Conservation (phyloP, 441 rosid genomes). For the Raphanus hybrid region DNA sequence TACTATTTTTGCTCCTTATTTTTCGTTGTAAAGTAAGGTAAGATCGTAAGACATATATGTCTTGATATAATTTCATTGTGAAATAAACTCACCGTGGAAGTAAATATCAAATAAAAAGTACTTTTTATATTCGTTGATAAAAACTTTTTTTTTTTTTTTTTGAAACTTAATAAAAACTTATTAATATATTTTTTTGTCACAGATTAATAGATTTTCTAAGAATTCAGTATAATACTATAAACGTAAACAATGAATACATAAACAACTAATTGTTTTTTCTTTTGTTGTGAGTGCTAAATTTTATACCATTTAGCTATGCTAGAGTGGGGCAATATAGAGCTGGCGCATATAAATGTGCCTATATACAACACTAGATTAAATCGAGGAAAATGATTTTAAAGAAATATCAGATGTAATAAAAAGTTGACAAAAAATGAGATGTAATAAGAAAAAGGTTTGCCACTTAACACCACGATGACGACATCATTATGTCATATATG, state of each 20-base stretch:
- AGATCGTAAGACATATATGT: slow-evolving; percentile 6
- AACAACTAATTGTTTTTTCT: neutral
- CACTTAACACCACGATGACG: slow-evolving; percentile 32
- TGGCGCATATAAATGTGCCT: slow-evolving; percentile 16
- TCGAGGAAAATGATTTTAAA: neutral
- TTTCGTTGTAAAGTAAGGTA: slow-evolving; percentile 15
- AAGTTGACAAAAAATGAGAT: neutral
- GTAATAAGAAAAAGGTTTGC: slow-evolving; percentile 1
- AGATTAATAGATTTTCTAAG: neutral
- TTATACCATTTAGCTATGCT: neutral
- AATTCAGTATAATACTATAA: neutral
- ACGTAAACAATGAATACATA: neutral
- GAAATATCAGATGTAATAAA: slow-evolving; percentile 6
- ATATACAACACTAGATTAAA: slow-evolving; percentile 19
- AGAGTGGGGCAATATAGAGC: slow-evolving; percentile 23
- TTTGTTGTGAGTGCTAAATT: neutral
- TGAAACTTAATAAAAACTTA: slow-evolving; percentile 1
- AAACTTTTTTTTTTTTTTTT: too few relatives aligned
- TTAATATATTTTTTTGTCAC: neutral
- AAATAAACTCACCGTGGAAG: neutral
- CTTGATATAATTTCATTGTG: slow-evolving; percentile 19
- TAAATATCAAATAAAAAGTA: neutral
- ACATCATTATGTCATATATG: slow-evolving; percentile 39
- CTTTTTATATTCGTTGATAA: slow-evolving; percentile 1
- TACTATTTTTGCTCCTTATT: neutral